Conservation (phyloP, 2,329 filamentous ascomycete genomes). For the Orbilia ellipsospora region DNA sequence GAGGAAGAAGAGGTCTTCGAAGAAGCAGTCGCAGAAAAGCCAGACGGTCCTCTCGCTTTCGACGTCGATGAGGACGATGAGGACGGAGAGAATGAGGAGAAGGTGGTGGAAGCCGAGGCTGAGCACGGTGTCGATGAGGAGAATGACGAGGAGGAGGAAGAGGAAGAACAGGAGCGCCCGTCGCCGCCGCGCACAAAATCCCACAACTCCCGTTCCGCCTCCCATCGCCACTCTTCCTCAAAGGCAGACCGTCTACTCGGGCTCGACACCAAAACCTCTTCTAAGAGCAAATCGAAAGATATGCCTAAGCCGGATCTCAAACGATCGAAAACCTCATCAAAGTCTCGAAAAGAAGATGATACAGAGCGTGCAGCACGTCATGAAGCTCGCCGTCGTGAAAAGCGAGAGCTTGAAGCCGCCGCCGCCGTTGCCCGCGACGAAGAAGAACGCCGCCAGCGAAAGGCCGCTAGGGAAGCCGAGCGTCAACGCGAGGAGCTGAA, state of each 20-base stretch:
- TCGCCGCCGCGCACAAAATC: conserved; percentile 31
- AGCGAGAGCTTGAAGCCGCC: conserved; percentile 48
- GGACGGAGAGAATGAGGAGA: conserved; percentile 22
- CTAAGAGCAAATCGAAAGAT: conserved; percentile 39
- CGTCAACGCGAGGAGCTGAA: conserved; percentile 46
- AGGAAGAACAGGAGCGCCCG: conserved; percentile 18
- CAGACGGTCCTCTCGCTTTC: conserved; percentile 28
- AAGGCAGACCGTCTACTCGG: conserved; percentile 50
- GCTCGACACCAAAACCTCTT: conserved; percentile 23
- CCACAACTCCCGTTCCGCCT: conserved; percentile 10
- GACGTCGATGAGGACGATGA: conserved; percentile 43
- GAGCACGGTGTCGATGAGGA: conserved; percentile 3
- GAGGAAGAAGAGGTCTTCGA: conserved; percentile 23
- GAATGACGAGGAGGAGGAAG: conserved; percentile 4
- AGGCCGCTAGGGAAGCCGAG: conserved; percentile 42
- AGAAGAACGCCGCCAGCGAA: conserved; percentile 49
- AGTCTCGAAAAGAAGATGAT: conserved; percentile 51
- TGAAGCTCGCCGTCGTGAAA: conserved; percentile 46
- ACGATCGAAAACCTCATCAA: conserved; percentile 46
- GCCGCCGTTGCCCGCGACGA: conserved; percentile 46
- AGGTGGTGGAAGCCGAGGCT: conserved; percentile 12
- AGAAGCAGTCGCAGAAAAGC: conserved; percentile 11
- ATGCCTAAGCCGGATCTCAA: conserved; percentile 46
- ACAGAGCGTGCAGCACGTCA: conserved; percentile 47
- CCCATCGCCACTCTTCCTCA: conserved; percentile 23